These are phyloP conservation scores for Exophiala sp. DNA, from an alignment of 2,329 filamentous ascomycete species.

Conservation along the genomic window DNA sequence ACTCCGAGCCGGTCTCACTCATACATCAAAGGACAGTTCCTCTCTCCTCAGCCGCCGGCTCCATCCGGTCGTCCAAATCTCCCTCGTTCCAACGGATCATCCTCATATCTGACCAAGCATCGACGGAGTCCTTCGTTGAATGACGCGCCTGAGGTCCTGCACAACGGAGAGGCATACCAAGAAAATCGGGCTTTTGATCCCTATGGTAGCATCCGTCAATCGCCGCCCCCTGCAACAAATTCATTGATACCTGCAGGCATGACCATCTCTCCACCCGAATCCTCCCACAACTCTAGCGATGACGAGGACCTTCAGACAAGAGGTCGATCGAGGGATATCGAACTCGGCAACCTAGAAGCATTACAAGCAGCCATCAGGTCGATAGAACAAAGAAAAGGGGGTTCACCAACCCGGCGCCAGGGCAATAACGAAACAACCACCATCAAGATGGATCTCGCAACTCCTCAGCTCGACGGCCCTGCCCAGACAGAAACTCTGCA, in stretches of 20 bases:
- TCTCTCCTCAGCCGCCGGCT: constrained; percentile 31
- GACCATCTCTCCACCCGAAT: constrained; percentile 88
- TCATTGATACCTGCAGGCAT: constrained; percentile 76
- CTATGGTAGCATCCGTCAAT: constrained; percentile 69
- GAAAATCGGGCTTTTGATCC: constrained; percentile 33
- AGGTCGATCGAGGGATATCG: constrained; percentile 32
- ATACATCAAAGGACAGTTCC: constrained; percentile 36
- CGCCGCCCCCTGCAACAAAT: constrained; percentile 76
- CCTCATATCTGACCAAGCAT: constrained; percentile 60
- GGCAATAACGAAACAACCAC: constrained; percentile 25
- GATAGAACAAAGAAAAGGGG: constrained; percentile 64
- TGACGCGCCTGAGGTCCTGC: constrained; percentile 31
- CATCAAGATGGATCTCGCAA: constrained; percentile 20
- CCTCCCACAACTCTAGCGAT: constrained; percentile 74
- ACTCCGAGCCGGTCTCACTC: constrained; percentile 50
- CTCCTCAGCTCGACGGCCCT: constrained; percentile 19
- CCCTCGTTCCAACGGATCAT: constrained; percentile 57
- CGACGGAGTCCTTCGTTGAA: constrained; percentile 55
- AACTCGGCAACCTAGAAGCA: constrained; percentile 55
- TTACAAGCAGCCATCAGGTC: constrained; percentile 79
- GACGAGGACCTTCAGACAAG: constrained; percentile 62
- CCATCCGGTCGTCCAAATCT: constrained; percentile 44
- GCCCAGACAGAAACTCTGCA: constrained; percentile 42
- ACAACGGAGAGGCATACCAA: constrained; percentile 24
- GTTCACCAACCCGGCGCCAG: constrained; percentile 51